These are phyloP conservation scores for Syzygium aromaticum DNA, from an alignment of 345 rosid genomes.

Conservation along the genomic window DNA sequence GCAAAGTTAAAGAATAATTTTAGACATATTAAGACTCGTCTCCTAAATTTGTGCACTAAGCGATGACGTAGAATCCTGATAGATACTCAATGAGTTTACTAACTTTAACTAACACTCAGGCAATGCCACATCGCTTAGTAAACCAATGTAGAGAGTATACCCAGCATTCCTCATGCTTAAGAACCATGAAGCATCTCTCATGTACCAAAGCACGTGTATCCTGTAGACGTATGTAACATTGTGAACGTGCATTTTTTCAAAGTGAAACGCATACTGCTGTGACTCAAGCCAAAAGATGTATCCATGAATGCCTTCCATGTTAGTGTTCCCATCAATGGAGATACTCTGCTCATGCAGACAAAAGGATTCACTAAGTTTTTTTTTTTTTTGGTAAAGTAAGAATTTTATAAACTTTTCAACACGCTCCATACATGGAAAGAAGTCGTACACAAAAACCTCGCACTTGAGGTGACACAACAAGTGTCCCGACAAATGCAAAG, in stretches of 20 bases:
- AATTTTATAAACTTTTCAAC: no score
- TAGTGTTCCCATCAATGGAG: not conserved
- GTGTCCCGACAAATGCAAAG: no score
- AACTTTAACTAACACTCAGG: not conserved
- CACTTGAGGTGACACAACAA: no score
- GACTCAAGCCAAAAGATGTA: not conserved
- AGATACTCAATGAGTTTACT: not conserved
- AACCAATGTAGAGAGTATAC: not conserved
- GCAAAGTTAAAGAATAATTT: not conserved
- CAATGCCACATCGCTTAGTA: not conserved
- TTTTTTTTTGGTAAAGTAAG: no score
- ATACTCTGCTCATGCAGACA: not conserved
- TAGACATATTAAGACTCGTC: not conserved
- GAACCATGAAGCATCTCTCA: not conserved
- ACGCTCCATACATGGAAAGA: no score
- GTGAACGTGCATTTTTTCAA: not conserved
- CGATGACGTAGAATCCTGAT: not conserved
- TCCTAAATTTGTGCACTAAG: not conserved
- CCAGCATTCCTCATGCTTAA: not conserved
- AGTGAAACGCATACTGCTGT: not conserved
- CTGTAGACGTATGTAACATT: not conserved
- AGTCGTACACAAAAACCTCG: no score
- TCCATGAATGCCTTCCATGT: not conserved
- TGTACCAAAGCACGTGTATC: not conserved
- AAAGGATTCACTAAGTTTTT: not conserved